A percentile compares a stretch with the other conserved stretches of the same genome.
Evolutionary conservation across 192 early-diverging fungal species (phyloP).

Genomic region (Coemansia reversa): DNA sequence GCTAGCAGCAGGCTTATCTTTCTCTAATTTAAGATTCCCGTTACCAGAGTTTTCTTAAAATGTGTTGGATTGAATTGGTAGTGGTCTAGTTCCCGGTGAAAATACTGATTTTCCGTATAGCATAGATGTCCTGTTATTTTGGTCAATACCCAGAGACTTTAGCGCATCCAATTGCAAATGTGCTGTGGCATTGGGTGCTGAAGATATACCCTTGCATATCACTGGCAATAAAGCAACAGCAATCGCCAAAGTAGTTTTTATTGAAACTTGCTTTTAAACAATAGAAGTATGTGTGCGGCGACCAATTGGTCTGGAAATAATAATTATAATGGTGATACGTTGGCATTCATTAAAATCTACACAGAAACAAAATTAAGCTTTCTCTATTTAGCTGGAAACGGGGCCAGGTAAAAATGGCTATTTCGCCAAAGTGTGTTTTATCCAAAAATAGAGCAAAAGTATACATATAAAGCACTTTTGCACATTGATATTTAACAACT

Average conservation of each 20-base stretch:
- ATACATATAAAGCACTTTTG: too few relatives aligned
- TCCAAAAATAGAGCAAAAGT: too few relatives aligned
- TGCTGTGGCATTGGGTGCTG: background rate
- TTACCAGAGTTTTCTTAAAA: background rate
- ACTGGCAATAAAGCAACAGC: background rate
- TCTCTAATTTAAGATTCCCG: background rate
- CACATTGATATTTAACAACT: too few relatives aligned
- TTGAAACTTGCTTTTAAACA: background rate
- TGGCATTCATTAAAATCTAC: background rate
- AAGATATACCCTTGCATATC: background rate
- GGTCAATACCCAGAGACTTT: background rate
- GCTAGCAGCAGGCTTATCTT: background rate
- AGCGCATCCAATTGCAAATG: background rate
- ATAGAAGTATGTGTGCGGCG: background rate
- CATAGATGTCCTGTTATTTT: background rate
- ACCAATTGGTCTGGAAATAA: background rate
- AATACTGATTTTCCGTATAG: background rate
- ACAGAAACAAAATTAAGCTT: background rate
- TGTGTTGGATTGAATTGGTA: background rate
- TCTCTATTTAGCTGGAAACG: background rate
- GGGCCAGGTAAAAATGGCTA: background rate
- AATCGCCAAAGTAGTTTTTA: background rate
- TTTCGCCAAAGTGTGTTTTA: too few relatives aligned
- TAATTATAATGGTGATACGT: background rate
- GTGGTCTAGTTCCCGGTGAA: background rate